Evolutionary conservation across 2,329 filamentous ascomycete species (phyloP).

Genomic region (Aspergillus novoparasiticus): DNA sequence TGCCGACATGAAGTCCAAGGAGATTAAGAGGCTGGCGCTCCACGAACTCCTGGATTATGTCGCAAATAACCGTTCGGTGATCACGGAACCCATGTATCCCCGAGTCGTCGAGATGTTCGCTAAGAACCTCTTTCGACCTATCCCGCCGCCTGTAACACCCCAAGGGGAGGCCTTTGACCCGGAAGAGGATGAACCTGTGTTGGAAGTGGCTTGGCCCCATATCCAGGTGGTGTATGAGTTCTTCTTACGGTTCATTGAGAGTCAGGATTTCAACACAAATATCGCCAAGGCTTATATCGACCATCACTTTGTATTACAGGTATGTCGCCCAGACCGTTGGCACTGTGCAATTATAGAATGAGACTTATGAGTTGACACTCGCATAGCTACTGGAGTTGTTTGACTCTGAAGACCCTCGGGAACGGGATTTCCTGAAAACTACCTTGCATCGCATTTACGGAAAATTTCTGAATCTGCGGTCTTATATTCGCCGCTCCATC

Average conservation of each 20-base stretch:
- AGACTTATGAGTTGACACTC: constrained; percentile 12
- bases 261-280: constrained; percentile 99
- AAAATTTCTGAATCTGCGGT: constrained; percentile 96
- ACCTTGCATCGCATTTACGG: constrained; percentile 97
- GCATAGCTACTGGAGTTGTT: constrained; percentile 86
- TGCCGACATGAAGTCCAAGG: constrained; percentile 99
- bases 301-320: constrained; percentile 90
- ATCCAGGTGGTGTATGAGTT: constrained; percentile 99
- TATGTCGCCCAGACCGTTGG: constrained; percentile 32
- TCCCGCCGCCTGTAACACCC: constrained; percentile 94
- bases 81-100: constrained; percentile 98
- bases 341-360: background rate
- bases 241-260: constrained; percentile 98
- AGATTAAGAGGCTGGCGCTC: constrained; percentile 94
- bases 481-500: constrained; percentile 96
- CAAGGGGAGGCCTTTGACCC: constrained; percentile 98
- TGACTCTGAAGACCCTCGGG: constrained; percentile 94
- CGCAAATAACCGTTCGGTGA: constrained; percentile 96
- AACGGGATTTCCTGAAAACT: constrained; percentile 97
- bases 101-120: constrained; percentile 98
- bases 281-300: constrained; percentile 99
- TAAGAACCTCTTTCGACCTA: constrained; percentile 96
- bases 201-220: constrained; percentile 98
- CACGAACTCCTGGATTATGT: constrained; percentile 98
- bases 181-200: constrained; percentile 95